Evolutionary conservation across 306 rosid species (phyloP).

Genomic region (Castanea crenata): DNA sequence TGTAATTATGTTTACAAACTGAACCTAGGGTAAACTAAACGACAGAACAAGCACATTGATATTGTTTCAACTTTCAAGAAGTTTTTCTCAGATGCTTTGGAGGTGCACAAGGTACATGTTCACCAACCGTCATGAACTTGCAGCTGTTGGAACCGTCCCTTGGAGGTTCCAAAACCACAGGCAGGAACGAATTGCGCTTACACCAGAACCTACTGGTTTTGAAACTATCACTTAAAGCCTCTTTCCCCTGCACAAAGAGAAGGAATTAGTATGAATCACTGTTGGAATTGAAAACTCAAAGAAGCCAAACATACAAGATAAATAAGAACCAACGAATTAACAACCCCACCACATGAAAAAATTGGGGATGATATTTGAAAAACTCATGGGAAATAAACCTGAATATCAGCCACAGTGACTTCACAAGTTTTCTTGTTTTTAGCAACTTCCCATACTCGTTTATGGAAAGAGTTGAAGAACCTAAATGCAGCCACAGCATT

Average conservation of each 20-base stretch:
- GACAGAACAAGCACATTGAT: no score
- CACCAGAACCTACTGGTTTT: conserved; percentile 43
- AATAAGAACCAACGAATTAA: no score
- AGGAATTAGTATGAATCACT: neutral
- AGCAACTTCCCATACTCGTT: conserved; percentile 29
- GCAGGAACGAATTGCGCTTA: conserved; percentile 31
- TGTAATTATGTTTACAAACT: no score
- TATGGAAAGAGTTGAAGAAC: conserved; percentile 28
- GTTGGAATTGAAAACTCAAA: neutral
- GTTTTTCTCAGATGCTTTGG: neutral
- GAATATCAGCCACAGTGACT: conserved; percentile 39
- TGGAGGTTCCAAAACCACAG: conserved; percentile 23
- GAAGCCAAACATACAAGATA: neutral
- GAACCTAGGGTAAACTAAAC: no score
- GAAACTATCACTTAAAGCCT: conserved; percentile 19
- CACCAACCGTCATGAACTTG: conserved; percentile 1
- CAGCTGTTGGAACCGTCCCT: conserved; percentile 33
- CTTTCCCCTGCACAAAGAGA: conserved; percentile 37
- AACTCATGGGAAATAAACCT: conserved; percentile 26
- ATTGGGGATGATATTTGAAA: neutral
- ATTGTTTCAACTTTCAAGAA: neutral
- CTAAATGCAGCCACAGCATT: conserved; percentile 29
- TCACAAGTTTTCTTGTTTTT: conserved; percentile 43
- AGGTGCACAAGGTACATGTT: conserved; percentile 14
- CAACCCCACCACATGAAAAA: neutral